These are phyloP conservation scores for Colletotrichum musicola DNA, from an alignment of 2,329 filamentous ascomycete genomes.

Conservation along the genomic window DNA sequence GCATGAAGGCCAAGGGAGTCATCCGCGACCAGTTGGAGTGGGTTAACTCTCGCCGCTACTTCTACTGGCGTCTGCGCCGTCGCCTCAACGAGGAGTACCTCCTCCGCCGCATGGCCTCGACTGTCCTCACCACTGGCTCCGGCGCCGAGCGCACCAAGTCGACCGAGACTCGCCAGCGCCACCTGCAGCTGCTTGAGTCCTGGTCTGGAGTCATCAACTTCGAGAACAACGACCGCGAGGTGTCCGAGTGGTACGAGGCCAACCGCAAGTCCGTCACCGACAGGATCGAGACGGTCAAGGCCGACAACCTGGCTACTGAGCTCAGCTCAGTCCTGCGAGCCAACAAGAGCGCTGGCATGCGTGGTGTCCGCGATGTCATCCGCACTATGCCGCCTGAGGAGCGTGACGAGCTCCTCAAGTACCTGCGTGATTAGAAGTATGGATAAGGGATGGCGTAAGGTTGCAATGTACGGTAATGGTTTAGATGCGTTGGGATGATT, in stretches of 20 bases:
- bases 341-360: conserved; percentile 77
- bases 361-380: conserved; percentile 87
- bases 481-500: conserved; percentile 32
- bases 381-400: conserved; percentile 89
- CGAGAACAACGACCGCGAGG: conserved; percentile 81
- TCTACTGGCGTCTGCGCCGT: conserved; percentile 99
- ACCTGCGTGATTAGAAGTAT: conserved; percentile 57
- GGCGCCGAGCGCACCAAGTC: conserved; percentile 56
- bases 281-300: conserved; percentile 88
- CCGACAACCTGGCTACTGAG: conserved; percentile 71
- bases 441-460: conserved; percentile 11
- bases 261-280: conserved; percentile 85
- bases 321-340: conserved; percentile 59
- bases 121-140: conserved; percentile 51
- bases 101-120: conserved; percentile 82
- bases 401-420: conserved; percentile 83
- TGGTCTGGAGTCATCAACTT: conserved; percentile 87
- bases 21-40: conserved; percentile 88
- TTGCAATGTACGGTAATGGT: conserved; percentile 19
- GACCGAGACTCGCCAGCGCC: conserved; percentile 70
- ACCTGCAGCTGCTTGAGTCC: conserved; percentile 81
- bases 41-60: conserved; percentile 93
- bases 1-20: conserved; percentile 97
- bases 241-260: conserved; percentile 96
- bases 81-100: conserved; percentile 98